phyloP scores from a whole-genome alignment of 192 early-diverging fungal species.

The Backusella mclennaniae region DNA sequence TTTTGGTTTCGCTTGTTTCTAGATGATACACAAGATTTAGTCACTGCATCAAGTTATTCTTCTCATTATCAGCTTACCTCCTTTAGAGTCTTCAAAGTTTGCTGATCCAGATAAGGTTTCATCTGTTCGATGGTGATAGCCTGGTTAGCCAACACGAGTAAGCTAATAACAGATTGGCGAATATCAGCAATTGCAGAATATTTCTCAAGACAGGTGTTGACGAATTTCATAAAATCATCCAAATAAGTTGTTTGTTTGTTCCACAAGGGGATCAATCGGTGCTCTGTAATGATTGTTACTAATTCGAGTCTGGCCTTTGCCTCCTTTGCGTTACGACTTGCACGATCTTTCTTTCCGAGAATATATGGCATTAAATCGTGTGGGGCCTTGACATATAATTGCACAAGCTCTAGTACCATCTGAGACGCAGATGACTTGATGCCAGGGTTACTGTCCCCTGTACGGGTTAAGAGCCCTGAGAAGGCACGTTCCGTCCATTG shows the following conservation, averaged over 20 bases:
- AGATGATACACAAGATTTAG: neutral
- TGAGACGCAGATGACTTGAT: slow-evolving; percentile 14
- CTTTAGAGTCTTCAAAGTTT: neutral
- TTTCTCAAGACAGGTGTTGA: neutral
- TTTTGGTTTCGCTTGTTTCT: neutral
- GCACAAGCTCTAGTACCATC: slow-evolving; percentile 5
- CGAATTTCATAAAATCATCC: slow-evolving; percentile 10
- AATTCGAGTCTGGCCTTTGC: slow-evolving; percentile 21
- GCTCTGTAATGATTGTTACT: neutral
- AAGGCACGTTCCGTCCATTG: slow-evolving; percentile 11
- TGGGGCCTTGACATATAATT: neutral
- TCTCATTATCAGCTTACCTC: neutral
- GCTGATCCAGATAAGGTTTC: neutral
- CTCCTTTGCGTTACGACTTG: slow-evolving; percentile 24
- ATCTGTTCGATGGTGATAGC: neutral
- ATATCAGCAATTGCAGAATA: slow-evolving; percentile 7
- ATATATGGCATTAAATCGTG: neutral
- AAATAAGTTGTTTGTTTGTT: neutral
- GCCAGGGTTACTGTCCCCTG: slow-evolving; percentile 15
- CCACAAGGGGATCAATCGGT: neutral
- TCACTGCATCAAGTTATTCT: neutral
- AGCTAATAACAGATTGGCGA: neutral
- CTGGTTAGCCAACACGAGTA: neutral
- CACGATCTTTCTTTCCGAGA: slow-evolving; percentile 20
- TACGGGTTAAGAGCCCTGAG: slow-evolving; percentile 19